A percentile compares a stretch with the other conserved stretches of the same genome.
phyloP scores from a whole-genome alignment of 140 eudicot genomes.

The Bidens hawaiensis region DNA sequence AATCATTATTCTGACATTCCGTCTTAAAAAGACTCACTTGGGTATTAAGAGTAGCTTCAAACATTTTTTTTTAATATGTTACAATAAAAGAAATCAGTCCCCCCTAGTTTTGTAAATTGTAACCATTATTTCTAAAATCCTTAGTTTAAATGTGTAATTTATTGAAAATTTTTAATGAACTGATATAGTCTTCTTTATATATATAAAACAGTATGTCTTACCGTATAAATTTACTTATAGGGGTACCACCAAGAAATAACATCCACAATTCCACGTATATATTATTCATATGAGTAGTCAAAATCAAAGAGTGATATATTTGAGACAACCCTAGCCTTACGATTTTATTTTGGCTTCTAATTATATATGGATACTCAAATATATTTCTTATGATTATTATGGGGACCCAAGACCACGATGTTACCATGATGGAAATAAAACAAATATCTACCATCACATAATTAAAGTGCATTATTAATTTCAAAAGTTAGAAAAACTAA shows the following conservation, averaged over 20 bases:
- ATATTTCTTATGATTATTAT: constrained; percentile 29
- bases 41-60: too few relatives aligned
- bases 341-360: constrained; percentile 18
- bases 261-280: constrained; percentile 12
- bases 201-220: too few relatives aligned
- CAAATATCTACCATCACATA: constrained; percentile 2
- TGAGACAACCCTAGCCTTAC: constrained; percentile 32
- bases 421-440: constrained; percentile 2
- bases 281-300: constrained; percentile 25
- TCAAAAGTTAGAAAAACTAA: not conserved
- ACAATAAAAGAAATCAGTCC: too few relatives aligned
- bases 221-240: not conserved
- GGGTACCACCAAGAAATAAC: not conserved
- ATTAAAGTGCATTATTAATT: not conserved
- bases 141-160: too few relatives aligned
- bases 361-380: constrained; percentile 30
- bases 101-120: too few relatives aligned
- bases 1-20: too few relatives aligned
- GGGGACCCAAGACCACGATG: constrained; percentile 31
- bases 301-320: constrained; percentile 16
- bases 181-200: too few relatives aligned
- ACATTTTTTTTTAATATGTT: too few relatives aligned
- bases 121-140: too few relatives aligned
- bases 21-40: too few relatives aligned
- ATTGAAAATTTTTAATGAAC: too few relatives aligned